phyloP scores from a whole-genome alignment of 768 basidiomycete species.

The Boletus rubroflammeus region DNA sequence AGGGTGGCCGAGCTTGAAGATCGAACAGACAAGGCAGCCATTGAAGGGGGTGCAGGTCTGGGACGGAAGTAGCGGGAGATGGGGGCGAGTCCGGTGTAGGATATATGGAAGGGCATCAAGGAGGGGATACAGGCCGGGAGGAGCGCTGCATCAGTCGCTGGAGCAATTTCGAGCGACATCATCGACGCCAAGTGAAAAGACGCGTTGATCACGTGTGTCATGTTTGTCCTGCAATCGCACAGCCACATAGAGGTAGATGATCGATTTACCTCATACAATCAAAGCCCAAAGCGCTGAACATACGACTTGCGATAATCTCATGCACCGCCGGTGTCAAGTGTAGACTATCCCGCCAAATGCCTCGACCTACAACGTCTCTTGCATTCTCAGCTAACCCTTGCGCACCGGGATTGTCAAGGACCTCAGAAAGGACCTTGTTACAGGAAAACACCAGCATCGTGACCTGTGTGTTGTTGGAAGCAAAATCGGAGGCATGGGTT shows the following conservation, averaged over 20 bases:
- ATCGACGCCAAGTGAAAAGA: not conserved
- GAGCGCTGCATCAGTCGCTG: not conserved
- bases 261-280: not conserved
- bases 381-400: conserved; percentile 7
- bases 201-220: conserved; percentile 7
- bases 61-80: conserved; percentile 72
- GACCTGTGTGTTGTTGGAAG: not conserved
- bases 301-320: conserved; percentile 26
- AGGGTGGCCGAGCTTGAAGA: conserved; percentile 16
- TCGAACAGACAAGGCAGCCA: conserved; percentile 2
- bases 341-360: conserved; percentile 38
- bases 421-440: conserved; percentile 5
- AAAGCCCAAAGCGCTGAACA: not conserved
- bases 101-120: conserved; percentile 82
- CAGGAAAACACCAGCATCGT: conserved; percentile 9
- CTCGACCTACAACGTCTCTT: conserved; percentile 1
- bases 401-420: conserved; percentile 5
- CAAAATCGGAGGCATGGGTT: not conserved
- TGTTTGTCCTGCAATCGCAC: not conserved
- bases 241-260: conserved; percentile 5
- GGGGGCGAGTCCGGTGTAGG: conserved; percentile 66
- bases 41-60: conserved; percentile 32
- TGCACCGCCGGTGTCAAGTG: conserved; percentile 36
- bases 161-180: conserved; percentile 23
- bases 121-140: conserved; percentile 51